Evolutionary conservation across 768 basidiomycete genomes (phyloP).

Genomic region (Fistulinella prunicolor): DNA sequence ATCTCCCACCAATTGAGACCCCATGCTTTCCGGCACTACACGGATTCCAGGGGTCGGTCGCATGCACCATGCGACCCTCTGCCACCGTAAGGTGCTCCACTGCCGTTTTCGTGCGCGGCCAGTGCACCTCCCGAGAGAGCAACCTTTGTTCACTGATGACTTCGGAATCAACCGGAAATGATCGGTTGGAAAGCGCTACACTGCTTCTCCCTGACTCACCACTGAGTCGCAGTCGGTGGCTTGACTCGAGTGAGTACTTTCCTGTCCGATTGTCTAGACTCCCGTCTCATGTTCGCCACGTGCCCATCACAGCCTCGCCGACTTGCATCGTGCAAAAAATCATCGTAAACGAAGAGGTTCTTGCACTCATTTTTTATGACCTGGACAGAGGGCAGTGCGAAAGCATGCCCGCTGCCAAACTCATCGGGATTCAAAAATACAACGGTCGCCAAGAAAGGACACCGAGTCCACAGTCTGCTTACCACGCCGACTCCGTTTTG

Average conservation of each 20-base stretch:
- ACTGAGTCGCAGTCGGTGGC: conserved; percentile 66
- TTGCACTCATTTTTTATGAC: conserved; percentile 66
- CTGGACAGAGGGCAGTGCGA: conserved; percentile 55
- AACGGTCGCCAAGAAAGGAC: conserved; percentile 29
- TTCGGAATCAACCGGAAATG: conserved; percentile 48
- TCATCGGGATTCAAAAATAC: conserved; percentile 51
- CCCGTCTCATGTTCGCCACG: conserved; percentile 29
- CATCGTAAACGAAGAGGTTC: conserved; percentile 57
- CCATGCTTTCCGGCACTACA: conserved; percentile 55
- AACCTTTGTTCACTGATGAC: conserved; percentile 36
- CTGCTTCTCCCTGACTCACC: conserved; percentile 65
- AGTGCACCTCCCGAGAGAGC: conserved; percentile 51
- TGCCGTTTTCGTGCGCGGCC: conserved; percentile 50
- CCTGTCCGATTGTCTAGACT: conserved; percentile 4
- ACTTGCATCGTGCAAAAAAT: conserved; percentile 70
- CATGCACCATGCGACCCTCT: conserved; percentile 52
- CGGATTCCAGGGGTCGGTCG: conserved; percentile 59
- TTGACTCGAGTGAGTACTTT: conserved; percentile 56
- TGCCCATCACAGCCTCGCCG: conserved; percentile 41
- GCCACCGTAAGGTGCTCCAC: conserved; percentile 62
- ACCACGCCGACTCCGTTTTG: conserved; percentile 30
- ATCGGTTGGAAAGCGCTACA: conserved; percentile 46
- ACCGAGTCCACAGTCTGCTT: conserved; percentile 25
- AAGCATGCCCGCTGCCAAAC: conserved; percentile 56
- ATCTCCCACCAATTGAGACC: conserved; percentile 52